Conservation (phyloP, 1,139 yeast species). For the Fermentozyma sake region DNA sequence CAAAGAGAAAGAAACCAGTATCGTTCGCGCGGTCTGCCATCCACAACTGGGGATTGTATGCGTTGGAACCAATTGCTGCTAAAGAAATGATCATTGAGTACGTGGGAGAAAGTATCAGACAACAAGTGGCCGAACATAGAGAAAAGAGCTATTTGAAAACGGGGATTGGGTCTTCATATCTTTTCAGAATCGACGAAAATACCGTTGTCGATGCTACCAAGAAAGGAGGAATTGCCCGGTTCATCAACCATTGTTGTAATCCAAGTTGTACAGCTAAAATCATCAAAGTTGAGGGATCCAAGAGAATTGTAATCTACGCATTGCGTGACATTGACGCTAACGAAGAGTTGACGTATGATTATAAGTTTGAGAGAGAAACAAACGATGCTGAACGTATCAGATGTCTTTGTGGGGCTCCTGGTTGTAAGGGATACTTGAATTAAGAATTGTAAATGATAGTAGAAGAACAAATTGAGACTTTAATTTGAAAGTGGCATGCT, state of each 20-base stretch:
- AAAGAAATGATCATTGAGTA: slow-evolving; percentile 97
- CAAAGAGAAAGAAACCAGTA: slow-evolving; percentile 89
- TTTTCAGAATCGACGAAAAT: slow-evolving; percentile 88
- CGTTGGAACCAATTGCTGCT: slow-evolving; percentile 89
- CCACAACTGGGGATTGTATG: slow-evolving; percentile 97
- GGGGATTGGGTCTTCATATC: slow-evolving; percentile 92
- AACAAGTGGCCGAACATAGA: slow-evolving; percentile 90
- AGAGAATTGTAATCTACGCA: slow-evolving; percentile 93
- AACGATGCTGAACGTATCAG: slow-evolving; percentile 87
- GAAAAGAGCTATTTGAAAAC: slow-evolving; percentile 82
- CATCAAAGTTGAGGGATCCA: slow-evolving; percentile 89
- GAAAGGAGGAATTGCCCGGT: slow-evolving; percentile 93
- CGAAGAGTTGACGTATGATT: slow-evolving; percentile 93
- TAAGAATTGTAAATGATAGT: too few relatives aligned
- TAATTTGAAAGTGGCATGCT: too few relatives aligned
- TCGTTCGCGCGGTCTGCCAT: slow-evolving; percentile 94
- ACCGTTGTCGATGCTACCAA: slow-evolving; percentile 97
- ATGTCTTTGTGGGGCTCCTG: slow-evolving; percentile 92
- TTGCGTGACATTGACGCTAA: slow-evolving; percentile 81
- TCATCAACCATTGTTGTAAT: slow-evolving; percentile 94
- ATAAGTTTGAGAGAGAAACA: slow-evolving; percentile 87
- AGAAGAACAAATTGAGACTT: too few relatives aligned
- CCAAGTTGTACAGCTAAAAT: slow-evolving; percentile 98
- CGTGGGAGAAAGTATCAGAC: slow-evolving; percentile 95
- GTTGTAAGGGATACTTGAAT: slow-evolving; percentile 89